phyloP scores from a whole-genome alignment of 495 filamentous ascomycete species.

The Podospora sp. region DNA sequence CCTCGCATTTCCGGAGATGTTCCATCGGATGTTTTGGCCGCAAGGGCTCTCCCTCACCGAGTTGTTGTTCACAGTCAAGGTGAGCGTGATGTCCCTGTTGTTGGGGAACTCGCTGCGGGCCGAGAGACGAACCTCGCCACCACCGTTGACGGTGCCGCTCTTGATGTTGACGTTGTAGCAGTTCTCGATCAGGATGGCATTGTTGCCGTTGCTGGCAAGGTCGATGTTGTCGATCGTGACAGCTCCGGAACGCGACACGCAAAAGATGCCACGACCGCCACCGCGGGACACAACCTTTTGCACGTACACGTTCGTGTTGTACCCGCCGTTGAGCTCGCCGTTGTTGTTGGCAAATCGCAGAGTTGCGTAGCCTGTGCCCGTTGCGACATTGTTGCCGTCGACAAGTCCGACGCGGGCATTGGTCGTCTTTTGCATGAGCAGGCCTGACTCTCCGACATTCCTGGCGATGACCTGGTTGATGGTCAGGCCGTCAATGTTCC shows the following conservation, averaged over 20 bases:
- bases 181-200: constrained; percentile 53
- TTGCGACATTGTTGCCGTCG: constrained; percentile 48
- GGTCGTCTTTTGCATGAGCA: constrained; percentile 46
- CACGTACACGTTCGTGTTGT: constrained; percentile 47
- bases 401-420: constrained; percentile 48
- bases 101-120: constrained; percentile 49
- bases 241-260: constrained; percentile 50
- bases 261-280: constrained; percentile 51
- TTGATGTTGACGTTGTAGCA: constrained; percentile 49
- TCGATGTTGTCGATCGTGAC: constrained; percentile 42
- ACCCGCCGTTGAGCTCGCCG: constrained; percentile 43
- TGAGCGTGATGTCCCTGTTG: constrained; percentile 45
- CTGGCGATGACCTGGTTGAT: constrained; percentile 46
- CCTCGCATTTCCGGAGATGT: constrained; percentile 39
- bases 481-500: constrained; percentile 49
- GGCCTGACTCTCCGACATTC: constrained; percentile 49
- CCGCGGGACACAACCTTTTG: constrained; percentile 50
- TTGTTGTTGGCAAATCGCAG: constrained; percentile 51
- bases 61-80: constrained; percentile 41
- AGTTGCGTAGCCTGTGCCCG: constrained; percentile 50
- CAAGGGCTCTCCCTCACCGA: constrained; percentile 49
- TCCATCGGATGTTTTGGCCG: constrained; percentile 46
- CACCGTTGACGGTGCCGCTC: constrained; percentile 47
- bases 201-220: constrained; percentile 49
- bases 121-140: constrained; percentile 48